Base-by-base conservation (phyloP, 2,329 filamentous ascomycete species). In the Trichoderma atroviride region DNA sequence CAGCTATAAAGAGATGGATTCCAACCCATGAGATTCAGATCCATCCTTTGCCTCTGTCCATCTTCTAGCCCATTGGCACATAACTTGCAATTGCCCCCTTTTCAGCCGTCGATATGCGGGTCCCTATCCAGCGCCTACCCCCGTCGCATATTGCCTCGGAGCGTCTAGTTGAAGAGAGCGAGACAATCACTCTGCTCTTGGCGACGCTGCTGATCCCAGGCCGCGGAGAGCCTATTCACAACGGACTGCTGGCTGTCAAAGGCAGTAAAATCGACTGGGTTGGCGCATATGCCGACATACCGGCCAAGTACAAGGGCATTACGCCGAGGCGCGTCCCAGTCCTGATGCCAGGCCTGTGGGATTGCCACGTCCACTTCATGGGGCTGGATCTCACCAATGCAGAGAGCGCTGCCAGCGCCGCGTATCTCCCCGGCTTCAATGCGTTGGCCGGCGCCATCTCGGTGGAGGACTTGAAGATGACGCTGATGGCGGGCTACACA, bases 341-440 rank as follows among this genome's bases (percentile, higher is more conserved):
- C 11, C 73, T 85, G 10, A 82, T 87, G 76, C 84, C 85, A 0
- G 85, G 85, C 2, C 79, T 87, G 27, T 87, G 84, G 84, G 85
- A 87, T 69, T 83, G 80, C 70, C 85, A 86, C 73, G 79, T 81
- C 0, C 85, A 87, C 73, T 84, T 83, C 70, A 71, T 79, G 5
- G 84, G 82, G n/a, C 69, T 75, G 22, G 70, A 70, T 24, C 66
- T 72, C 9, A 65, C 59, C 9, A 19, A 22, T 19, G 56, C n/a
- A 22, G 4, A 69, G 10, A 22, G 27, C 4, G 43, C 27, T 4
- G 37, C 29, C 0, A 2, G 60, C 13, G 13, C 31, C 2, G 40
- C 22, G 9, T 72, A 72, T 14, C 66, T 73, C 4, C 72, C 72
- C 3, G 70, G 68, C 4, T 65, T 31, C 43, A 67, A 62, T 22